A percentile compares a stretch with the other conserved stretches of the same genome.
Evolutionary conservation across 1,139 yeast species (phyloP).

Genomic region (Lodderomyces orthopsilosis): DNA sequence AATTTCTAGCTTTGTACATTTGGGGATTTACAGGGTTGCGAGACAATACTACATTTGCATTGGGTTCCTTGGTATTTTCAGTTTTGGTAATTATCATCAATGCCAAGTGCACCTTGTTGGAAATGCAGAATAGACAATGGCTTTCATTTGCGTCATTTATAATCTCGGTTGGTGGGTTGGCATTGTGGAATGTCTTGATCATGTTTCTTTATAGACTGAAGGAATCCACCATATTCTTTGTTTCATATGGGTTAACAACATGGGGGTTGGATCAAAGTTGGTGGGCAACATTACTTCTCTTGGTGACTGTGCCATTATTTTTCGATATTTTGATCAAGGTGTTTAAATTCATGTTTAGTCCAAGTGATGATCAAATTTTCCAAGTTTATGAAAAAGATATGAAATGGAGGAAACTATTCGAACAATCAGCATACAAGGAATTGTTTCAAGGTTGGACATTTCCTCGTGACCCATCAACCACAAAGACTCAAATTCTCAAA

Average conservation of each 20-base stretch:
- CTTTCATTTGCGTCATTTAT: constrained; percentile 65
- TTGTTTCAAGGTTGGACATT: constrained; percentile 82
- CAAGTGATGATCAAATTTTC: constrained; percentile 78
- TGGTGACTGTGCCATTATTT: constrained; percentile 56
- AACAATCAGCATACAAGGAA: constrained; percentile 68
- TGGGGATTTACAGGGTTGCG: constrained; percentile 67
- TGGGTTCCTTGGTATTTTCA: constrained; percentile 75
- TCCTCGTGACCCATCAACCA: constrained; percentile 42
- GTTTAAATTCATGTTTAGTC: constrained; percentile 52
- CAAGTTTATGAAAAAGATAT: constrained; percentile 72
- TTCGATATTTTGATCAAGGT: constrained; percentile 66
- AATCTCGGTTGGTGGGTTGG: constrained; percentile 85
- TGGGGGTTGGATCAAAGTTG: constrained; percentile 80
- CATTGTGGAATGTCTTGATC: constrained; percentile 78
- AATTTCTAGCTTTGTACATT: constrained; percentile 62
- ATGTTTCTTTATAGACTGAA: constrained; percentile 63
- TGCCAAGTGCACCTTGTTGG: constrained; percentile 75
- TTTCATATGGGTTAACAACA: constrained; percentile 61
- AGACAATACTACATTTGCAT: constrained; percentile 78
- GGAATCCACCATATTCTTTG: constrained; percentile 67
- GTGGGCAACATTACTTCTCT: constrained; percentile 74
- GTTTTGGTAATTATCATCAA: constrained; percentile 71
- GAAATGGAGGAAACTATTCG: constrained; percentile 66
- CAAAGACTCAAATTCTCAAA: constrained; percentile 15
- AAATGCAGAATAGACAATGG: constrained; percentile 79